These are phyloP conservation scores for Aspergillus incahuasiensis DNA, from an alignment of 495 filamentous ascomycete genomes.

Conservation along the genomic window DNA sequence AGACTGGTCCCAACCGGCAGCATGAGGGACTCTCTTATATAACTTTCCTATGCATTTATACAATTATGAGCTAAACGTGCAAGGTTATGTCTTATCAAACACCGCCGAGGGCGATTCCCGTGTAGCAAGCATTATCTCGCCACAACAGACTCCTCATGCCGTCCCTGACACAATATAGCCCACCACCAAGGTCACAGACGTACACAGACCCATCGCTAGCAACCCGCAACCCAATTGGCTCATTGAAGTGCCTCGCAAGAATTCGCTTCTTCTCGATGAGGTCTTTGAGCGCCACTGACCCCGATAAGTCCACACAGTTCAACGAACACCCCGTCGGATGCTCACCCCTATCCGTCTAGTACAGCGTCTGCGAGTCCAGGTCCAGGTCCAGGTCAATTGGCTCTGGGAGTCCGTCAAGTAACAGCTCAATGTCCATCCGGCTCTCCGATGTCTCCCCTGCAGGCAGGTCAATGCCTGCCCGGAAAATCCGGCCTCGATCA, in stretches of 20 bases:
- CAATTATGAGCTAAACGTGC: too few species aligned
- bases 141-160: conserved; percentile 33
- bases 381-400: conserved; percentile 45
- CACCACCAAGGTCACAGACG: conserved; percentile 42
- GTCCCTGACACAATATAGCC: conserved; percentile 43
- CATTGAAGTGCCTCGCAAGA: conserved; percentile 40
- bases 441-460: conserved; percentile 22
- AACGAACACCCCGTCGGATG: conserved; percentile 28
- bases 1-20: too few species aligned
- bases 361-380: conserved; percentile 31
- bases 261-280: conserved; percentile 23
- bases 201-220: conserved; percentile 38
- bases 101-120: conserved; percentile 18
- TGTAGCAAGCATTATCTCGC: conserved; percentile 26
- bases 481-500: conserved; percentile 42
- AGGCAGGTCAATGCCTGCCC: conserved; percentile 36
- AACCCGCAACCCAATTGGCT: conserved; percentile 43
- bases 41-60: too few species aligned
- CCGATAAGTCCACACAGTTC: conserved; percentile 21
- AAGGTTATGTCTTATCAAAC: too few species aligned
- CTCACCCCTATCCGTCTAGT: conserved; percentile 56
- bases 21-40: too few species aligned
- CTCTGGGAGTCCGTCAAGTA: conserved; percentile 45
- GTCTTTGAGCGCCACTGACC: background rate
- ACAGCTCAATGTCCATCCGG: conserved; percentile 37